Base-by-base conservation (phyloP, 2,329 filamentous ascomycete species). In the Neopestalotiopsis rosae region DNA sequence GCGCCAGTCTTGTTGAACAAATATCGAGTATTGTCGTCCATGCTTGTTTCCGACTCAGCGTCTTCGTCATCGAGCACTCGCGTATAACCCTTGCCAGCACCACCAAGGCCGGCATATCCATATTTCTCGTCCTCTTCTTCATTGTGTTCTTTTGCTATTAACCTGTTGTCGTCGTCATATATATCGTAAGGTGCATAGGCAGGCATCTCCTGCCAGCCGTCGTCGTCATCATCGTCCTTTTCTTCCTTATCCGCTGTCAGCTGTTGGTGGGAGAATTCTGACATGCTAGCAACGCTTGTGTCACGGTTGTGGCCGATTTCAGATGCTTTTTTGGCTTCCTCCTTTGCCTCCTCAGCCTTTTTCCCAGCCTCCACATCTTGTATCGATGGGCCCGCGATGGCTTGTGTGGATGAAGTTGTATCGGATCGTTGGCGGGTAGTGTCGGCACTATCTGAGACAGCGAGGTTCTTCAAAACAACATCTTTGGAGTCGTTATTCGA, bases 21-120 rank as follows among this genome's bases (percentile, higher is more conserved):
- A 79, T 99, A 99, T 68, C 94, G 91, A 0, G 96, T 99, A 76
- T 98, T 95, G 69, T 99, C 96, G 78, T 99, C 96, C 90, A 99
- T 90, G 82, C 95, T 98, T 3, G 94, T 99, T 63, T 92, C 92
- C 34, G 95, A 98, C 78, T 97, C 90, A 14, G 91, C 95, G 80
- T 99, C 96, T 72, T 99, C 96, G 75, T 99, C 96, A 75, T 97
- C 88, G 71, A 97, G 89, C n/a, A 99, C 94, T 63, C 94, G 89
- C 0, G 96, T 99, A 79, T 99, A 99, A 4, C 96, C 96, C 80
- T 94, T 98, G 52, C 94, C 94, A 9, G 95, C 95, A 34, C 95
- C 95, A 30, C 95, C 95, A 0, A 97, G 87, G 14, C 91, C 91
- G 28, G 86, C 88, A 75, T 97, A 97, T 57, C 88, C 90, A 70